These are phyloP conservation scores for Decorospora gaudefroyi DNA, from an alignment of 2,329 filamentous ascomycete species.

Conservation along the genomic window DNA sequence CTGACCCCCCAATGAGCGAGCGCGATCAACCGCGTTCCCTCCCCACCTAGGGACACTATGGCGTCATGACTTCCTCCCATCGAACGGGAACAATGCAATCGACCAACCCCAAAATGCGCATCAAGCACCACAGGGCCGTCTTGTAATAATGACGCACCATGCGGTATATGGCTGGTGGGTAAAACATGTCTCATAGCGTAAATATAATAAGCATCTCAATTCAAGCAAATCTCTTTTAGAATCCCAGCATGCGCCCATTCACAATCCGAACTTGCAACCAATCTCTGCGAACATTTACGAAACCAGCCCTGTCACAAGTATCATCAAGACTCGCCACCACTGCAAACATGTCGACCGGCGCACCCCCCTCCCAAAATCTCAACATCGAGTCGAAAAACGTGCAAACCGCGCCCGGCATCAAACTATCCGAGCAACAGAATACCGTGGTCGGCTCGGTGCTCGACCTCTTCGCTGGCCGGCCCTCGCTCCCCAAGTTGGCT, in stretches of 20 bases:
- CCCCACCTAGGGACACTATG: constrained; percentile 18
- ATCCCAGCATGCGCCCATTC: constrained; percentile 27
- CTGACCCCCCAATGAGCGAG: constrained; percentile 9
- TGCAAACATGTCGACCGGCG: constrained; percentile 40
- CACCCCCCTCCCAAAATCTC: constrained; percentile 25
- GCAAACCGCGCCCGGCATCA: constrained; percentile 57
- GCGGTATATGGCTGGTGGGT: constrained; percentile 9
- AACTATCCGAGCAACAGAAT: constrained; percentile 57
- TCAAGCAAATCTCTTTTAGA: not conserved
- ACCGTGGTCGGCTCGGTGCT: constrained; percentile 63
- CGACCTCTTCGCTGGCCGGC: constrained; percentile 65
- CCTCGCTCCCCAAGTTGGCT: constrained; percentile 62
- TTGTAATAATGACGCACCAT: constrained; percentile 20
- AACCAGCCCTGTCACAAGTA: constrained; percentile 22
- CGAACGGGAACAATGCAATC: constrained; percentile 12
- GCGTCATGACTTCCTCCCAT: constrained; percentile 35
- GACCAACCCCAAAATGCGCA: constrained; percentile 4
- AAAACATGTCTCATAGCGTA: constrained; percentile 1
- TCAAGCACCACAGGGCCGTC: not conserved
- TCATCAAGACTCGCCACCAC: constrained; percentile 18
- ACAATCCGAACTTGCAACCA: constrained; percentile 21
- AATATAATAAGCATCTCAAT: constrained; percentile 9
- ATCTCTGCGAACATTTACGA: constrained; percentile 21
- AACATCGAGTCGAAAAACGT: constrained; percentile 62
- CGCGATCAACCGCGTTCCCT: too few species aligned